These are phyloP conservation scores for Vitis rotundifolia DNA, from an alignment of 164 flowering plant species.

Conservation along the genomic window DNA sequence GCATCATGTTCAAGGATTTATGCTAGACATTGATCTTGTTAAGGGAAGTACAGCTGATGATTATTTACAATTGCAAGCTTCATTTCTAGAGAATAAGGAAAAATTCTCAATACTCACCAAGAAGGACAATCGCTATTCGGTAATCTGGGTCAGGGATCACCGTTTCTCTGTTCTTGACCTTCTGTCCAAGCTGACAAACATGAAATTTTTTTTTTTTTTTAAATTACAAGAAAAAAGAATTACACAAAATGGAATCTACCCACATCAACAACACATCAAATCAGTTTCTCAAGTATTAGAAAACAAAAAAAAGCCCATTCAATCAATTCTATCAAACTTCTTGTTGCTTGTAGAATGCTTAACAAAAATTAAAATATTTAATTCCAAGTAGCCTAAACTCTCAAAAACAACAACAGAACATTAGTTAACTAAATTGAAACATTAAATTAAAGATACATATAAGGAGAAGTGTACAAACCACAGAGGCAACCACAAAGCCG, in stretches of 20 bases:
- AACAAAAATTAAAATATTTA: neutral
- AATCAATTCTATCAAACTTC: neutral
- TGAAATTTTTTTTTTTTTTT: too few relatives aligned
- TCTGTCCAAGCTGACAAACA: slow-evolving; percentile 57
- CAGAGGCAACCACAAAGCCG: slow-evolving; percentile 32
- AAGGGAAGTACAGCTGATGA: neutral
- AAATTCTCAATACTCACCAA: slow-evolving; percentile 45
- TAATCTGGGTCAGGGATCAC: slow-evolving; percentile 92
- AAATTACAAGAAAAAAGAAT: neutral
- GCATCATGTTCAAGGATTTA: neutral
- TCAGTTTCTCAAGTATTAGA: neutral
- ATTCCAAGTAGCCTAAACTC: neutral
- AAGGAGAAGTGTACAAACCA: slow-evolving; percentile 40
- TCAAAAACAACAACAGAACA: neutral
- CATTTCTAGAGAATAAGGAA: neutral
- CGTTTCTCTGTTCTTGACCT: slow-evolving; percentile 47
- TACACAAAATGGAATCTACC: neutral
- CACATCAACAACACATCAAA: neutral
- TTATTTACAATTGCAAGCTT: neutral
- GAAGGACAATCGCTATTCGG: slow-evolving; percentile 70
- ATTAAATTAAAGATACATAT: neutral
- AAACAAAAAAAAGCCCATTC: neutral
- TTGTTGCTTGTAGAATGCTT: neutral
- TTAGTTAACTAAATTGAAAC: neutral
- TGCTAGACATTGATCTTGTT: too few relatives aligned